phyloP scores from a whole-genome alignment of 148 eudicot genomes.

The Mesembryanthemum crystallinum region DNA sequence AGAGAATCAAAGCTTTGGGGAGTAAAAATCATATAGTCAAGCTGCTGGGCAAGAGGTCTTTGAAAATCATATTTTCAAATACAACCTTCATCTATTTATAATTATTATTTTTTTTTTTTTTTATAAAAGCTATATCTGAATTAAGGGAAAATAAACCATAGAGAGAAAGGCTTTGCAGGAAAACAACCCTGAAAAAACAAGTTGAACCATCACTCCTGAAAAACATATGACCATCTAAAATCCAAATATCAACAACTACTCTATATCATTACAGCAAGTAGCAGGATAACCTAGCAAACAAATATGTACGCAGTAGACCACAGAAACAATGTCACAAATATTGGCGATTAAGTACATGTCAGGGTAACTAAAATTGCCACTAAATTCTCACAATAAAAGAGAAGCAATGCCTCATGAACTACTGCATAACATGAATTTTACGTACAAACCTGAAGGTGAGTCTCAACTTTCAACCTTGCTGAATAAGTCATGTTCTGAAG shows the following conservation, averaged over 20 bases:
- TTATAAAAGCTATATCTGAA: no score
- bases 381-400: not conserved
- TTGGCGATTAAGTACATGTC: not conserved
- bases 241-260: not conserved
- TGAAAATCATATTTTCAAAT: not conserved
- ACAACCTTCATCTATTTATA: not conserved
- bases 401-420: not conserved
- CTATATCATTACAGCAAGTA: not conserved
- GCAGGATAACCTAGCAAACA: no score
- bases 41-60: no score
- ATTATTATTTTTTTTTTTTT: no score
- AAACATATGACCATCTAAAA: not conserved
- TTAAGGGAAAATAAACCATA: not conserved
- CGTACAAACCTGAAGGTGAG: conserved; percentile 57
- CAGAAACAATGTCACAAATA: not conserved
- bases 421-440: not conserved
- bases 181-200: no score
- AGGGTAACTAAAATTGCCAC: not conserved
- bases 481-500: conserved; percentile 94
- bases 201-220: not conserved
- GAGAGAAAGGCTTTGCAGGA: not conserved
- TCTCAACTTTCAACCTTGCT: conserved; percentile 61
- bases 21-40: no score
- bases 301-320: no score
- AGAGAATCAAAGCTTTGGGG: no score